Evolutionary conservation across 2,329 filamentous ascomycete species (phyloP).

Genomic region (Diaporthe batatas): DNA sequence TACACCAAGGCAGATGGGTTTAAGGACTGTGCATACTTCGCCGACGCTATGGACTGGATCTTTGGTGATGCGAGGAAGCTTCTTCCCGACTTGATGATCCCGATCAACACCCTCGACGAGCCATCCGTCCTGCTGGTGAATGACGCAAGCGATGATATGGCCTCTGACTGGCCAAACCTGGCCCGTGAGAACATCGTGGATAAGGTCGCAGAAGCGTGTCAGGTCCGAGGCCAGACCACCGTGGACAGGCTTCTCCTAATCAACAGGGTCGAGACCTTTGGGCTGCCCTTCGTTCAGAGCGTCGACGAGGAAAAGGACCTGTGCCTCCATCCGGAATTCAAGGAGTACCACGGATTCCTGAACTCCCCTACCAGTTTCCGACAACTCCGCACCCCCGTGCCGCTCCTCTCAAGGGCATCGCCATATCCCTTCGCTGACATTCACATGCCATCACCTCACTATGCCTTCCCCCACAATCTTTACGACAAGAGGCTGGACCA

Average conservation of each 20-base stretch:
- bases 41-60: conserved; percentile 50
- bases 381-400: conserved; percentile 10
- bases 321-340: conserved; percentile 60
- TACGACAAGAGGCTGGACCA: conserved; percentile 33
- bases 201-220: background rate
- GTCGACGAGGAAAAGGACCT: conserved; percentile 51
- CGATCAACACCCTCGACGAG: conserved; percentile 64
- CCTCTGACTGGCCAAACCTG: conserved; percentile 20
- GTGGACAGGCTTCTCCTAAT: background rate
- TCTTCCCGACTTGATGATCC: conserved; percentile 56
- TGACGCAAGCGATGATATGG: conserved; percentile 41
- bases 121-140: conserved; percentile 56
- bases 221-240: conserved; percentile 22
- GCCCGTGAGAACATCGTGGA: conserved; percentile 49
- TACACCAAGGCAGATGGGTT: conserved; percentile 52
- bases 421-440: conserved; percentile 39
- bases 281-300: conserved; percentile 55
- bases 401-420: conserved; percentile 29
- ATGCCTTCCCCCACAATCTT: conserved; percentile 34
- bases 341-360: conserved; percentile 59
- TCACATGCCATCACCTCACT: conserved; percentile 38
- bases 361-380: conserved; percentile 58
- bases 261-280: conserved; percentile 44
- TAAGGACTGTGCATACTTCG: conserved; percentile 51
- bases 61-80: conserved; percentile 45